phyloP scores from a whole-genome alignment of 257 asterid genomes.

The Solanum okadae region DNA sequence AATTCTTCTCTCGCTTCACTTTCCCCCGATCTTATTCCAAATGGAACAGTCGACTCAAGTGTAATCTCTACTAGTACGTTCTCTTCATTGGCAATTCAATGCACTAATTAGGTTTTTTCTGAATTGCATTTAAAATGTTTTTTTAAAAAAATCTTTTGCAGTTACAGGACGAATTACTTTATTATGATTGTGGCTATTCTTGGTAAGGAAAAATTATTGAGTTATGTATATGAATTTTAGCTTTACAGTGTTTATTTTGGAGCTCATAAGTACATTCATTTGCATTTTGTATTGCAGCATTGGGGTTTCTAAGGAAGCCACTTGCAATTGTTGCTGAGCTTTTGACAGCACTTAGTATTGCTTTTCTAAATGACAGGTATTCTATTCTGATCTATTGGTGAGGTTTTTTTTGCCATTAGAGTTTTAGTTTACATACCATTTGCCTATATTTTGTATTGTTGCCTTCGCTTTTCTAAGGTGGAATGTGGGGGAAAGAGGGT shows the following conservation, averaged over 20 bases:
- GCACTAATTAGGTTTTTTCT: background rate
- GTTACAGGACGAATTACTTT: conserved; percentile 93
- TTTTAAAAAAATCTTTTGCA: conserved; percentile 33
- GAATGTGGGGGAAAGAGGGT: background rate
- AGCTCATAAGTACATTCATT: background rate
- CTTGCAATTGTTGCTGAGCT: conserved; percentile 73
- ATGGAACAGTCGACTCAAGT: conserved; percentile 97
- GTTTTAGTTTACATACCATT: background rate
- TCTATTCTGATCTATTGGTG: background rate
- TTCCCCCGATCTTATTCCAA: conserved; percentile 69
- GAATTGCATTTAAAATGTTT: background rate
- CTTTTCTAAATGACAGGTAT: conserved; percentile 88
- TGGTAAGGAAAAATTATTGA: conserved; percentile 31
- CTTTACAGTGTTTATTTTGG: background rate
- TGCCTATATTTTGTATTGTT: background rate
- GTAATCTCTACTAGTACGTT: conserved; percentile 83
- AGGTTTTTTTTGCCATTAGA: background rate
- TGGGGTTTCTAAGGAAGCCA: conserved; percentile 76
- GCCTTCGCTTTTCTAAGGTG: background rate
- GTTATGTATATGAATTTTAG: background rate
- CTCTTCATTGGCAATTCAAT: background rate
- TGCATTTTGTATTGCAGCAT: conserved; percentile 36
- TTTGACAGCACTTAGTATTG: conserved; percentile 67
- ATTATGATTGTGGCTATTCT: conserved; percentile 63
- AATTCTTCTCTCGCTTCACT: conserved; percentile 81